These are phyloP conservation scores for Polytrichum formosum DNA, from an alignment of 225 moss, liverwort and hornwort species.

Conservation along the genomic window DNA sequence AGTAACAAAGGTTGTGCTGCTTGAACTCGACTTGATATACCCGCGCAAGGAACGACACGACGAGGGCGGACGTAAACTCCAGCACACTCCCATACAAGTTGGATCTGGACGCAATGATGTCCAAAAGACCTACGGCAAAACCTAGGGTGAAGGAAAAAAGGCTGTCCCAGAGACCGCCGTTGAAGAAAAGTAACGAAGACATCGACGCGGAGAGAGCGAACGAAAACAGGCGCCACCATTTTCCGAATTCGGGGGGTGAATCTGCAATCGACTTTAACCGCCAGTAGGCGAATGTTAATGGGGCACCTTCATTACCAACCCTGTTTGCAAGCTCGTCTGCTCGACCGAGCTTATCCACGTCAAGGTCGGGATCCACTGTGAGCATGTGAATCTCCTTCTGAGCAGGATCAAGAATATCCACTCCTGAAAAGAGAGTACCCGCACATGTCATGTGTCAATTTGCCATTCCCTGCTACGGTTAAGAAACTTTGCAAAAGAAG, in stretches of 20 bases:
- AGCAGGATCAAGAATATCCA: slow-evolving; percentile 28
- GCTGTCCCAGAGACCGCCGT: slow-evolving; percentile 54
- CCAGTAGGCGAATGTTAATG: slow-evolving; percentile 42
- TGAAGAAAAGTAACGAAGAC: slow-evolving; percentile 57
- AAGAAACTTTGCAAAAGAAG: too few relatives aligned
- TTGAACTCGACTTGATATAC: slow-evolving; percentile 39
- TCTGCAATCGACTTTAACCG: slow-evolving; percentile 45
- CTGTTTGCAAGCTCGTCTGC: slow-evolving; percentile 65
- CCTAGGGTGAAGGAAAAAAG: slow-evolving; percentile 42
- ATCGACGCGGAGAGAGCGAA: slow-evolving; percentile 51
- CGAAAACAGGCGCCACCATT: slow-evolving; percentile 51
- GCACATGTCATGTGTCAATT: background rate
- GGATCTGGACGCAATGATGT: slow-evolving; percentile 44
- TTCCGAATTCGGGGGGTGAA: slow-evolving; percentile 44
- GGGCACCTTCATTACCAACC: slow-evolving; percentile 25
- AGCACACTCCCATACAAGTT: slow-evolving; percentile 42
- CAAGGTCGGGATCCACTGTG: slow-evolving; percentile 44
- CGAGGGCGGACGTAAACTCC: slow-evolving; percentile 53
- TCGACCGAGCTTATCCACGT: slow-evolving; percentile 62
- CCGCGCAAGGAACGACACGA: slow-evolving; percentile 58
- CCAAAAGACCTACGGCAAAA: slow-evolving; percentile 43
- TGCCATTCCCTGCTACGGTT: too few relatives aligned
- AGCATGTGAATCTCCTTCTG: slow-evolving; percentile 64
- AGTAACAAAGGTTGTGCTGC: slow-evolving; percentile 39
- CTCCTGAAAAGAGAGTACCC: slow-evolving; percentile 24